Percentiles rank a stretch among this genome's conserved stretches.
Conservation (phyloP, 2,329 filamentous ascomycete genomes). For the Talaromyces pinophilus region DNA sequence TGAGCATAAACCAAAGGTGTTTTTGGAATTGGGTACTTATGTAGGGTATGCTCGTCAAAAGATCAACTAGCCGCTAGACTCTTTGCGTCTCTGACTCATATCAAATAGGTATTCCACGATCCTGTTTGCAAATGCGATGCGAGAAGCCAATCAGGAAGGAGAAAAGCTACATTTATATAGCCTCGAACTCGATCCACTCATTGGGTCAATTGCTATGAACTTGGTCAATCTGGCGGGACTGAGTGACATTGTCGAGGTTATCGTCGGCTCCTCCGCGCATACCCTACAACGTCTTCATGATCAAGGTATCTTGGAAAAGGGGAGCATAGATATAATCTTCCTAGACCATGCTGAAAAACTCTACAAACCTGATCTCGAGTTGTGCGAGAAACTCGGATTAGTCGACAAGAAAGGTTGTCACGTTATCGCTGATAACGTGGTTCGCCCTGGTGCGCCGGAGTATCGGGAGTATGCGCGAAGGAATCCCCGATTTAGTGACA, state of each 20-base stretch:
- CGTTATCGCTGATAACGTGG: background rate
- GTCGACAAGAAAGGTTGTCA: background rate
- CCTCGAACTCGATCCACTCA: background rate
- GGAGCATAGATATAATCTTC: background rate
- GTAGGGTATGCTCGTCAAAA: background rate
- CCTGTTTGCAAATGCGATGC: background rate
- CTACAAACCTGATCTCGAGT: background rate
- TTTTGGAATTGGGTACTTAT: slow-evolving; percentile 7
- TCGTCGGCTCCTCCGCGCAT: background rate
- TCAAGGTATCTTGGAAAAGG: background rate
- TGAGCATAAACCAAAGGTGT: slow-evolving; percentile 47
- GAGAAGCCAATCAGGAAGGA: background rate
- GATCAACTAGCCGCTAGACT: background rate
- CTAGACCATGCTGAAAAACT: background rate
- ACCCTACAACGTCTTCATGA: background rate
- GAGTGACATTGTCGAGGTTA: background rate
- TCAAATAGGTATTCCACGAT: background rate
- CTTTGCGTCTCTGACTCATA: background rate
- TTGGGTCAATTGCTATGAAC: background rate
- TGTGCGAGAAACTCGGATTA: background rate
- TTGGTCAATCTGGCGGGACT: background rate
- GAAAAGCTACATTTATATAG: background rate
- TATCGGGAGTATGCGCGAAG: background rate
- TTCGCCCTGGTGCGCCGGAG: background rate
- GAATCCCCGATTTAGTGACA: background rate